phyloP scores from a whole-genome alignment of 352 stramenopile genomes.

The Thraustotheca clavata region DNA sequence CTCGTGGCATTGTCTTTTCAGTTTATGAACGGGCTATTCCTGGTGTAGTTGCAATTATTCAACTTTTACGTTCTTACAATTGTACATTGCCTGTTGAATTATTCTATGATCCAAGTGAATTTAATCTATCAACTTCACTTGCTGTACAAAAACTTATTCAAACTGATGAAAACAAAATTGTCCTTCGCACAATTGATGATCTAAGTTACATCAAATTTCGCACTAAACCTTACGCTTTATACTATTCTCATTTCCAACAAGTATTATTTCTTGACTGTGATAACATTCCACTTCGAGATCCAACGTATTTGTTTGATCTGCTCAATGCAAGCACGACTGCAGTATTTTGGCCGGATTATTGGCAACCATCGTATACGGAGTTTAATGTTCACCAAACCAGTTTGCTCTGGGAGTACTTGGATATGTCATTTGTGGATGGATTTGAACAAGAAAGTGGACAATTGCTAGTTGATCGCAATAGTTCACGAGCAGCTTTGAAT shows the following conservation, averaged over 20 bases:
- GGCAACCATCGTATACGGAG: slow-evolving; percentile 39
- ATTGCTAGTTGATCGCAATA: slow-evolving; percentile 32
- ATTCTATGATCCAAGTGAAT: neutral
- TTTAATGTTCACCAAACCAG: slow-evolving; percentile 54
- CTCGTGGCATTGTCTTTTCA: neutral
- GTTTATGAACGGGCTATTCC: neutral
- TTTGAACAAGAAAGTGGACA: slow-evolving; percentile 47
- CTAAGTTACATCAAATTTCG: neutral
- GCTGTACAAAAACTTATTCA: neutral
- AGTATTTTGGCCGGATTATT: slow-evolving; percentile 47
- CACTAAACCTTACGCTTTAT: slow-evolving; percentile 7
- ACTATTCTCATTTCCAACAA: slow-evolving; percentile 7
- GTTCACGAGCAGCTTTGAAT: slow-evolving; percentile 31
- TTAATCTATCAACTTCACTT: slow-evolving; percentile 28
- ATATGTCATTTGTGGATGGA: slow-evolving; percentile 37
- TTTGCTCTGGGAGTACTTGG: slow-evolving; percentile 41
- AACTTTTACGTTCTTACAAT: neutral
- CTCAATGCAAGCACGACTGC: slow-evolving; percentile 22
- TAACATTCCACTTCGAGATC: slow-evolving; percentile 5
- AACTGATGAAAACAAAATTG: neutral
- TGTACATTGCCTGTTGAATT: slow-evolving; percentile 13
- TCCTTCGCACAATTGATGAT: slow-evolving; percentile 1
- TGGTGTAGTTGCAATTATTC: neutral
- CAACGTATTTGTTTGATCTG: slow-evolving; percentile 7
- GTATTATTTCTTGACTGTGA: slow-evolving; percentile 13